These are phyloP conservation scores for Lachancea fermentati DNA, from an alignment of 805 yeast genomes.

Conservation along the genomic window DNA sequence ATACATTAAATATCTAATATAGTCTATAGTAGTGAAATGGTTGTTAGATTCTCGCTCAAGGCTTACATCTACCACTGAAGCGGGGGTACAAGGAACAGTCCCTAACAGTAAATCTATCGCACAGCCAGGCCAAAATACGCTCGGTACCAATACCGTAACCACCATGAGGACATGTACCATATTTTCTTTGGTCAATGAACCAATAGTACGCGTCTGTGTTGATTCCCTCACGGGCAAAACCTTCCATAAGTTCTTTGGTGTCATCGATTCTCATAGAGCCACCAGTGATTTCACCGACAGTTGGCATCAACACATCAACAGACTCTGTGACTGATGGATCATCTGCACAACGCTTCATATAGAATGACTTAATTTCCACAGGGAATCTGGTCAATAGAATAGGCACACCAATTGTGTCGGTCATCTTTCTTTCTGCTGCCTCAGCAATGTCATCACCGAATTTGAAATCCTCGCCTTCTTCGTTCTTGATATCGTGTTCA, in stretches of 20 bases:
- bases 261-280: constrained; percentile 96
- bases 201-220: constrained; percentile 84
- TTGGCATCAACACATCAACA: constrained; percentile 97
- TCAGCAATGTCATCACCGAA: constrained; percentile 99
- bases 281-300: constrained; percentile 98
- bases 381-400: constrained; percentile 93
- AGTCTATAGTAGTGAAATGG: too few relatives aligned
- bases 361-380: constrained; percentile 92
- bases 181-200: constrained; percentile 92
- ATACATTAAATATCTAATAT: too few relatives aligned
- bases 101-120: constrained; percentile 96
- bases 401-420: constrained; percentile 89
- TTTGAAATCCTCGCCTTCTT: constrained; percentile 86
- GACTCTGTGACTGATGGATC: constrained; percentile 96
- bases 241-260: constrained; percentile 77
- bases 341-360: constrained; percentile 89
- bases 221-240: constrained; percentile 89
- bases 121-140: constrained; percentile 96
- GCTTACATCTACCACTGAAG: constrained; percentile 96
- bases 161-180: constrained; percentile 98
- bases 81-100: constrained; percentile 98
- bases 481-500: constrained; percentile 91
- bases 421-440: constrained; percentile 99
- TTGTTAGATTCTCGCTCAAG: constrained; percentile 40
- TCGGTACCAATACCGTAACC: constrained; percentile 99